A percentile compares a stretch with the other conserved stretches of the same genome.
Conservation (phyloP, 1,139 yeast species). For the Kodamaea ohmeri region DNA sequence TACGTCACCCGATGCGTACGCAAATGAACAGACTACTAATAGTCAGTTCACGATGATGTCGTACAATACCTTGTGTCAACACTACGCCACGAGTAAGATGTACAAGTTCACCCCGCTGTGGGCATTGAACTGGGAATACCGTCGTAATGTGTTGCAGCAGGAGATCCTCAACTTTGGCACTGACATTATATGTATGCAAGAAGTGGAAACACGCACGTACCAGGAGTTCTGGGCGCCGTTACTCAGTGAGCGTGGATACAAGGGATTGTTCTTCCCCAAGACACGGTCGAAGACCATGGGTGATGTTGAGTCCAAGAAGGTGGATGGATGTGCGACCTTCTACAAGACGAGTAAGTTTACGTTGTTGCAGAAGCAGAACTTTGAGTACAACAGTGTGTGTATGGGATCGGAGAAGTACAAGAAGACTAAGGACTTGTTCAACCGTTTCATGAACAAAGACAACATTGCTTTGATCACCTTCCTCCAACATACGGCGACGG, state of each 20-base stretch:
- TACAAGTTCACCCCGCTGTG: slow-evolving; percentile 95
- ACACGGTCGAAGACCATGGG: slow-evolving; percentile 92
- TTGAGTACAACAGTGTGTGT: slow-evolving; percentile 88
- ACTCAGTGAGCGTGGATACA: slow-evolving; percentile 71
- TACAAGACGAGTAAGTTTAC: slow-evolving; percentile 69
- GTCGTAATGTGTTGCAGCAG: slow-evolving; percentile 70
- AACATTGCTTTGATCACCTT: slow-evolving; percentile 83
- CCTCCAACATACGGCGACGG: slow-evolving; percentile 70
- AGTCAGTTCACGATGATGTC: slow-evolving; percentile 70
- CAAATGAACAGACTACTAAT: slow-evolving; percentile 24
- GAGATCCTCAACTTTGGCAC: slow-evolving; percentile 65
- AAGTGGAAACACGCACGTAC: slow-evolving; percentile 83
- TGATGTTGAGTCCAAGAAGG: slow-evolving; percentile 78
- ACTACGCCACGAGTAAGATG: slow-evolving; percentile 89
- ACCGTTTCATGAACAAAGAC: slow-evolving; percentile 95
- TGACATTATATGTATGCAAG: slow-evolving; percentile 90
- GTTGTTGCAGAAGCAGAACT: slow-evolving; percentile 64
- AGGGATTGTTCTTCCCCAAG: slow-evolving; percentile 79
- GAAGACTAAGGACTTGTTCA: slow-evolving; percentile 90
- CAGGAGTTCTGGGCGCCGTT: slow-evolving; percentile 85
- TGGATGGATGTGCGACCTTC: slow-evolving; percentile 96
- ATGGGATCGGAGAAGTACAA: slow-evolving; percentile 86
- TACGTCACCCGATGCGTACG: slow-evolving; percentile 31
- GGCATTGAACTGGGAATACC: slow-evolving; percentile 95
- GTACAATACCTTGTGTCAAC: slow-evolving; percentile 92